Percentiles rank a stretch among this genome's conserved stretches.
Conservation (phyloP, 164 flowering plant genomes). For the Liriodendron chinense region DNA sequence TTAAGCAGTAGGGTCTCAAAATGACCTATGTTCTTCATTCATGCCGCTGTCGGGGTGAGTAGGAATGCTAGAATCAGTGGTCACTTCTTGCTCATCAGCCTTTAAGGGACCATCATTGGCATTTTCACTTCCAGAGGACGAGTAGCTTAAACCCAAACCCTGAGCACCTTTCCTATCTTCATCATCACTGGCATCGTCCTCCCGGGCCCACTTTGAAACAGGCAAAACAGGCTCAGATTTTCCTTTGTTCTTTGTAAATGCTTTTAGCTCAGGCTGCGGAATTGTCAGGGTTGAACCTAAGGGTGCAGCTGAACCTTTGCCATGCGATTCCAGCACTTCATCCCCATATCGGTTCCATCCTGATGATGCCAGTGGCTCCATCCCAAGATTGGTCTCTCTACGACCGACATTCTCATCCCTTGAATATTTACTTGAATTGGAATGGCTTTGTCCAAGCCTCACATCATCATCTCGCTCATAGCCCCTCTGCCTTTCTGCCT, state of each 20-base stretch:
- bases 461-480: slow-evolving; percentile 69
- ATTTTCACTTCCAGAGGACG: slow-evolving; percentile 97
- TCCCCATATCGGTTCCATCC: slow-evolving; percentile 58
- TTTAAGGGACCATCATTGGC: slow-evolving; percentile 49
- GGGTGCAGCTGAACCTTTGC: slow-evolving; percentile 23
- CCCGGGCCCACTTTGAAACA: slow-evolving; percentile 93
- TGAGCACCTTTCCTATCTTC: slow-evolving; percentile 53
- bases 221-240: slow-evolving; percentile 66
- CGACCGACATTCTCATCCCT: slow-evolving; percentile 28
- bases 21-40: slow-evolving; percentile 86
- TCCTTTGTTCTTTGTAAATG: slow-evolving; percentile 51
- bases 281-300: slow-evolving; percentile 42
- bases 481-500: slow-evolving; percentile 81
- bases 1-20: not conserved
- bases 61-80: slow-evolving; percentile 43
- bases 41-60: slow-evolving; percentile 56
- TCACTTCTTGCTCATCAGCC: slow-evolving; percentile 46
- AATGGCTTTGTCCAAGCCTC: slow-evolving; percentile 48
- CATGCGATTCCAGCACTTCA: slow-evolving; percentile 35
- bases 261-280: slow-evolving; percentile 62
- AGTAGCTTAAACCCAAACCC: slow-evolving; percentile 76
- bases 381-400: slow-evolving; percentile 36
- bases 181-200: slow-evolving; percentile 87
- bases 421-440: slow-evolving; percentile 47
- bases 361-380: slow-evolving; percentile 40